Evolutionary conservation across 2,329 filamentous ascomycete genomes (phyloP).

Genomic region (Cladobotryum protrusum): DNA sequence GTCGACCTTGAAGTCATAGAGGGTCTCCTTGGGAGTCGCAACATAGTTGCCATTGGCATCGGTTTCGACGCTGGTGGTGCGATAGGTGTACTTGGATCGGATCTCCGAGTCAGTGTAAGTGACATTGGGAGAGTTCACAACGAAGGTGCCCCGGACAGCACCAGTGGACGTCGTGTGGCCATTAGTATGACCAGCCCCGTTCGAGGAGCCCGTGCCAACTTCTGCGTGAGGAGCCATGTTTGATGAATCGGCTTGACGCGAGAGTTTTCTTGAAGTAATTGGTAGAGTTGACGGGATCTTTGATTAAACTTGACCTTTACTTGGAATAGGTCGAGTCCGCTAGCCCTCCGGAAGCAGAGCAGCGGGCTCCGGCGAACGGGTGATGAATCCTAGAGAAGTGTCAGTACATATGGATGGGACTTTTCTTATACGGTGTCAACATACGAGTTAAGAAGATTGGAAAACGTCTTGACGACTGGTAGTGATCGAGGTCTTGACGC

Average conservation of each 20-base stretch:
- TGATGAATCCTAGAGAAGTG: conserved; percentile 66
- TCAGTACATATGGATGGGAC: conserved; percentile 17
- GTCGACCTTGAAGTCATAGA: conserved; percentile 97
- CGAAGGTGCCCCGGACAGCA: conserved; percentile 62
- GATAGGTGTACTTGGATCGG: conserved; percentile 91
- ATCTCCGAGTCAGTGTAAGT: conserved; percentile 83
- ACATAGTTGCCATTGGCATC: conserved; percentile 69
- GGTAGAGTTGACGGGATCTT: conserved; percentile 21
- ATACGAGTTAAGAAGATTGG: conserved; percentile 95
- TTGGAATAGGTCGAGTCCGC: conserved; percentile 57
- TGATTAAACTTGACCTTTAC: conserved; percentile 40
- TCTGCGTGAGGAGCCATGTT: conserved; percentile 90
- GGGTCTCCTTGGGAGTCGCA: conserved; percentile 78
- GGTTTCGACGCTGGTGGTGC: conserved; percentile 77
- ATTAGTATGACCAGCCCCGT: conserved; percentile 51
- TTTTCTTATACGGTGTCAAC: conserved; percentile 30
- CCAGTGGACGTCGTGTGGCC: conserved; percentile 39
- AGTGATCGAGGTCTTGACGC: conserved; percentile 47
- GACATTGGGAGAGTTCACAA: conserved; percentile 88
- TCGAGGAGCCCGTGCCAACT: conserved; percentile 48
- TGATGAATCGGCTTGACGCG: conserved; percentile 30
- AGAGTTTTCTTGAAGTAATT: conserved; percentile 15
- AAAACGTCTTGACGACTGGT: conserved; percentile 85
- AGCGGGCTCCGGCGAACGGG: conserved; percentile 94
- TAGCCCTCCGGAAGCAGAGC: conserved; percentile 82